phyloP scores from a whole-genome alignment of 805 yeast species.

The Candida manassasensis region DNA sequence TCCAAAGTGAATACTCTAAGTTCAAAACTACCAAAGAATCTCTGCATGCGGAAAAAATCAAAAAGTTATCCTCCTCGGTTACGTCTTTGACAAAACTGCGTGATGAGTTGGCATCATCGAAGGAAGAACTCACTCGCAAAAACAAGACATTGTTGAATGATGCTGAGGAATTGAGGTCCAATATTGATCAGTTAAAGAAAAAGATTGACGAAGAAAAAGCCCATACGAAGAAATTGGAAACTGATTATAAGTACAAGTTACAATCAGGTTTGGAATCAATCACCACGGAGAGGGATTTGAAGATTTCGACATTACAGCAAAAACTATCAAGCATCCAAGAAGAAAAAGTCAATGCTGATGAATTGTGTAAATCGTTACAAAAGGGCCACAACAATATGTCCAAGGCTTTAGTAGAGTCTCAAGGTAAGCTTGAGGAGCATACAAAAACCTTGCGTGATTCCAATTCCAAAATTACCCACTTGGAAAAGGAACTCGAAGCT shows the following conservation, averaged over 20 bases:
- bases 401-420: neutral
- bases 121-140: neutral
- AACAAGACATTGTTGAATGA: neutral
- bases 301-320: conserved; percentile 8
- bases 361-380: neutral
- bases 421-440: neutral
- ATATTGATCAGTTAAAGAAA: neutral
- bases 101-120: neutral
- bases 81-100: neutral
- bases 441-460: neutral
- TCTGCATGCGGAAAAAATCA: neutral
- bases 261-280: conserved; percentile 20
- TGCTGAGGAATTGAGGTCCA: neutral
- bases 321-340: neutral
- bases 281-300: conserved; percentile 19
- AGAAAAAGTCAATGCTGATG: neutral
- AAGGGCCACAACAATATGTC: neutral
- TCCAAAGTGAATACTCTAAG: neutral
- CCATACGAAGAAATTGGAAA: conserved; percentile 5
- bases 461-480: neutral
- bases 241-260: conserved; percentile 20
- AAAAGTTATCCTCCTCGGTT: neutral
- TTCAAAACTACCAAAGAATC: conserved; percentile 1
- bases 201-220: neutral
- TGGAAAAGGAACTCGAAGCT: neutral